A percentile compares a stretch with the other conserved stretches of the same genome.
phyloP scores from a whole-genome alignment of 805 yeast genomes.

The Groenewaldozyma salmanticensis region DNA sequence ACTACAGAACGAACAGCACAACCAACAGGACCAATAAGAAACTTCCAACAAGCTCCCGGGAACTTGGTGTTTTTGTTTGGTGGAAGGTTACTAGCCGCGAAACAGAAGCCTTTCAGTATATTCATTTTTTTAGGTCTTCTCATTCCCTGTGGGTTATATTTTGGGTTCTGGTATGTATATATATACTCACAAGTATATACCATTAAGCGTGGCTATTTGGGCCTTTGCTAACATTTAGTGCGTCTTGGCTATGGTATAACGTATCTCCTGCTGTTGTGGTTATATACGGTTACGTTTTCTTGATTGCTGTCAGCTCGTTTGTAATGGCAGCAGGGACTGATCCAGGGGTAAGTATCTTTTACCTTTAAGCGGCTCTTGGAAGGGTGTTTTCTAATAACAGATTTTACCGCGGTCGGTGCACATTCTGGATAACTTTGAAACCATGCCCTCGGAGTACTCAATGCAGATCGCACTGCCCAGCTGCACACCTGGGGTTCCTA shows the following conservation, averaged over 20 bases:
- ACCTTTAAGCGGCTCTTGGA: too few species aligned
- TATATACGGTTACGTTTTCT: constrained; percentile 50
- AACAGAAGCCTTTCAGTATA: constrained; percentile 32
- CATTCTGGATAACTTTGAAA: constrained; percentile 32
- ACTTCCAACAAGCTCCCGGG: constrained; percentile 2
- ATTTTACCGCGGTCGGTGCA: constrained; percentile 57
- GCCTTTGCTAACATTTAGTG: constrained; percentile 3
- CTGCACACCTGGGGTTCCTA: constrained; percentile 22
- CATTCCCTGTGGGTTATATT: constrained; percentile 44
- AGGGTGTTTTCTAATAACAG: constrained; percentile 3
- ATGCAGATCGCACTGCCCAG: constrained; percentile 43
- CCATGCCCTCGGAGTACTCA: constrained; percentile 50
- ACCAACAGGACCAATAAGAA: too few species aligned
- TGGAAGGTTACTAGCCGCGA: constrained; percentile 46
- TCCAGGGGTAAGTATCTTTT: constrained; percentile 42
- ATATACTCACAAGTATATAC: not conserved
- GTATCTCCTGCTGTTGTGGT: constrained; percentile 48
- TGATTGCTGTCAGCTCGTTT: constrained; percentile 38
- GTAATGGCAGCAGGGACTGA: constrained; percentile 49
- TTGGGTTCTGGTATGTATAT: constrained; percentile 31
- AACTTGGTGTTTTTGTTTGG: constrained; percentile 44
- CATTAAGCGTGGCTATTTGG: not conserved
- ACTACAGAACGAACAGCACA: too few species aligned
- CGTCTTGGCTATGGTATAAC: constrained; percentile 47
- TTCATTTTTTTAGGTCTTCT: constrained; percentile 29